These are phyloP conservation scores for Trapa bicornis DNA, from an alignment of 345 rosid genomes.

Conservation along the genomic window DNA sequence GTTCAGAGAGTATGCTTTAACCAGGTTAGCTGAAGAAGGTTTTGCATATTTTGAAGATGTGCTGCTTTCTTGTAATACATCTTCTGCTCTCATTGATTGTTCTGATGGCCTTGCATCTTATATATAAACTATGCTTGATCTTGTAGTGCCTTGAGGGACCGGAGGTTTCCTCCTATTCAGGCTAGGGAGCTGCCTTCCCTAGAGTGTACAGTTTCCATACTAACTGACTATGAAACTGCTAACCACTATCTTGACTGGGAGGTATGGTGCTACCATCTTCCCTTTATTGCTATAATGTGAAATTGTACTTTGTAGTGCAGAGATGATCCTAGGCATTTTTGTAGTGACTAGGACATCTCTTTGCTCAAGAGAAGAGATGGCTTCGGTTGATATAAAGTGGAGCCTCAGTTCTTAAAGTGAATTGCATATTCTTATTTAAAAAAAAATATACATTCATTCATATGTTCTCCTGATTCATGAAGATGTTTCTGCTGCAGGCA, in stretches of 20 bases:
- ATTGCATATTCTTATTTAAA: neutral
- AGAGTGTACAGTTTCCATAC: conserved; percentile 87
- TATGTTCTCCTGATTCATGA: neutral
- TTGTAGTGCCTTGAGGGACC: conserved; percentile 90
- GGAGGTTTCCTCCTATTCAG: conserved; percentile 90
- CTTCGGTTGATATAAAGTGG: neutral
- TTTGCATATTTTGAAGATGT: neutral
- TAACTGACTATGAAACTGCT: conserved; percentile 72
- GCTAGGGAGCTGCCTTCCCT: conserved; percentile 79
- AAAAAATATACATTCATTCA: neutral
- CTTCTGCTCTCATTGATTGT: neutral
- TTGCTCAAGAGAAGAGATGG: neutral
- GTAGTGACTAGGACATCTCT: neutral
- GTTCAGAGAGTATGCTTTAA: conserved; percentile 87
- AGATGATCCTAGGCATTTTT: neutral
- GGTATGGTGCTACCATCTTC: conserved; percentile 28
- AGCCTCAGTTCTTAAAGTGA: neutral
- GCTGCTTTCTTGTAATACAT: neutral
- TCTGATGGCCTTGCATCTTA: neutral
- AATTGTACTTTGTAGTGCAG: neutral
- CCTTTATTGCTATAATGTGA: neutral
- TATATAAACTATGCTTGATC: conserved; percentile 3
- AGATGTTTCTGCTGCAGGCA: conserved; percentile 31
- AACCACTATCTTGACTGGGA: conserved; percentile 90
- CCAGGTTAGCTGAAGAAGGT: conserved; percentile 40